Evolutionary conservation across 768 basidiomycete species (phyloP), one percentile per base, ranked within the genome.

Genomic region (Coprinellus micaceus): DNA sequence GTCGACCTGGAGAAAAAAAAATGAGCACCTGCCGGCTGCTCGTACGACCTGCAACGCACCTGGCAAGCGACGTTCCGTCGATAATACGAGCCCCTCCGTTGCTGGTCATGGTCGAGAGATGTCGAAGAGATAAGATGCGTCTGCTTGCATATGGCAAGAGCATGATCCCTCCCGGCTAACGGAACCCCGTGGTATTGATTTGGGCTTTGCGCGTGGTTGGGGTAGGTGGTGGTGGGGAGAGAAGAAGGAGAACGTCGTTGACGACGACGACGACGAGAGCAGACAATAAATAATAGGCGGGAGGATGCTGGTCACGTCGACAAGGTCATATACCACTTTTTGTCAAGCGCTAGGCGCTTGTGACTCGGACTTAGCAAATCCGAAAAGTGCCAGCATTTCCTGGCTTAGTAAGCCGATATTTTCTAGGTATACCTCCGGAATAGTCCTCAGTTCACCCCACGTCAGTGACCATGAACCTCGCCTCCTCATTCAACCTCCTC

Each of bases 11-110:
- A 40, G 53, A 47, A 58, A n/a, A n/a, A n/a, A n/a, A n/a, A n/a
- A n/a, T n/a, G n/a, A n/a, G n/a, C n/a, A n/a, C n/a, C n/a, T n/a
- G n/a, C n/a, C n/a, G n/a, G n/a, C n/a, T n/a, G n/a, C n/a, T n/a
- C n/a, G n/a, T n/a, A n/a, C n/a, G n/a, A n/a, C n/a, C n/a, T n/a
- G n/a, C n/a, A 39, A 75, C 77, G 54, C 63, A 94, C 94, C 91
- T 94, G 68, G 95, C 91, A 61, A 94, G 72, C 45, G 80, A 82
- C 45, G 81, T 89, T 17, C 95, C 95, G 61, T 97, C 91, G 67
- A 98, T 93, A 64, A 89, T 66, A 59, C 72, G 78, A 61, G 74
- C 72, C 55, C 71, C 61, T 37, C 49, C 58, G 50, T 63, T 51
- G 55, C 71, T 64, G 24, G 74, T 60, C 76, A 78, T 78, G 48